Base-by-base conservation (phyloP, 805 yeast genomes). In the Candida caryicola region DNA sequence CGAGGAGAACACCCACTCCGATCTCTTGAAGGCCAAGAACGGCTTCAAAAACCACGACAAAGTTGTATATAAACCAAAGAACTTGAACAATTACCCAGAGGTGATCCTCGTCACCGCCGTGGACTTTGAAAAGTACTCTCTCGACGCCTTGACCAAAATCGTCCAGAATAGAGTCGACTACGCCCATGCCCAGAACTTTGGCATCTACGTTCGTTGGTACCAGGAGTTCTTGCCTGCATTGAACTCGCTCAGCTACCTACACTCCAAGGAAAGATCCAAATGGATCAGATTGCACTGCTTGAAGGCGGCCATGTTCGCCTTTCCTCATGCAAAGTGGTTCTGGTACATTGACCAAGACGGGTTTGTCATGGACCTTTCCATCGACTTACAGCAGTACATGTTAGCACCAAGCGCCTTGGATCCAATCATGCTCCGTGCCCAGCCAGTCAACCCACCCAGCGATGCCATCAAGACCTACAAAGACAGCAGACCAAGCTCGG, bases 241-340 rank as follows among this genome's bases (percentile, higher is more conserved):
- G 40, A 71, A 76, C 39, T 55, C 67, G 5, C 37, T 63, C 28
- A 70, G 71, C 26, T 59, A 71, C 50, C 61, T 66, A 42, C 59
- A 63, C 45, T 61, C 62, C 49, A 45, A 57, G 52, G 67, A 78
- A 47, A 65, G 66, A 40, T 63, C 70, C 19, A 69, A 67, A 46
- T 85, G 95, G 93, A 74, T 79, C 23, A 77, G 81, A 46, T 53
- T 82, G 19, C 74, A 76, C 40, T 59, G 81, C 29, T 59, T 87
- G 56, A 74, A 95, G 44, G 93, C 90, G 30, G 97, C 98, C n/a
- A 80, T 91, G 82, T 78, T 77, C 58, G 93, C 95, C 0, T 89
- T 89, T 68, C 98, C 98, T 1, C 70, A 81, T 33, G 85, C 96
- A n/a, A 79, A 86, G 57, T 84, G 87, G 71, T 82, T 90, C 54